These are phyloP conservation scores for Saccharomyces hybrid DNA, from an alignment of 1,139 yeast species.

Conservation along the genomic window DNA sequence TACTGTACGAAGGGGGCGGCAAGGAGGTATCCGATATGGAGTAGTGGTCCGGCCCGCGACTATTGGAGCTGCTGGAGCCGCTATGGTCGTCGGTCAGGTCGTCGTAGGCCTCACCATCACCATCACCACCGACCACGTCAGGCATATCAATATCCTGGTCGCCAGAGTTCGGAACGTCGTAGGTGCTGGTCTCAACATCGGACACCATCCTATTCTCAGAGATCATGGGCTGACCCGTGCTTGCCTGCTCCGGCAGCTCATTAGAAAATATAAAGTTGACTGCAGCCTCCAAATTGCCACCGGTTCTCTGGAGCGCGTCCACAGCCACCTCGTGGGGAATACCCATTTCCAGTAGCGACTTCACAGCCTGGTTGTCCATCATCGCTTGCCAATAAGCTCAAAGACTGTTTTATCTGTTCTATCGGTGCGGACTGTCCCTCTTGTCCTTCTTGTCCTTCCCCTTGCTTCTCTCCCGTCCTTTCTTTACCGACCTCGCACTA, in stretches of 20 bases:
- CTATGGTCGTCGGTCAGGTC: neutral
- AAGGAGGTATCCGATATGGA: neutral
- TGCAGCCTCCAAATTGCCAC: conserved; percentile 27
- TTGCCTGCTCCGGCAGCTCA: conserved; percentile 8
- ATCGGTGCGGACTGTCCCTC: neutral
- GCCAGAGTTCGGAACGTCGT: neutral
- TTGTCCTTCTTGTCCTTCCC: neutral
- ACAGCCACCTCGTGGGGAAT: conserved; percentile 25
- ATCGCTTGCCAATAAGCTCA: neutral
- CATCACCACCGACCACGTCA: conserved; percentile 4
- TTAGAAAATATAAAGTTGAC: conserved; percentile 25
- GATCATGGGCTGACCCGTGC: neutral
- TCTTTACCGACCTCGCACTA: neutral
- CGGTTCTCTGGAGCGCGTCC: conserved; percentile 20
- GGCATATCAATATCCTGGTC: neutral
- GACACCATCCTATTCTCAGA: neutral
- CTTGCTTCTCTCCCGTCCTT: neutral
- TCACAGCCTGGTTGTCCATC: conserved; percentile 5
- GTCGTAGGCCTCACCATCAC: conserved; percentile 1
- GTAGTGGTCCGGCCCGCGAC: neutral
- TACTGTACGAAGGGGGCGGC: conserved; percentile 8
- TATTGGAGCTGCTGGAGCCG: neutral
- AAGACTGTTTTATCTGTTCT: neutral
- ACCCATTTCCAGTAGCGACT: conserved; percentile 27
- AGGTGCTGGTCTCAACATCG: neutral